These are phyloP conservation scores for Senecio squalidus DNA, from an alignment of 140 eudicot genomes.

Conservation along the genomic window DNA sequence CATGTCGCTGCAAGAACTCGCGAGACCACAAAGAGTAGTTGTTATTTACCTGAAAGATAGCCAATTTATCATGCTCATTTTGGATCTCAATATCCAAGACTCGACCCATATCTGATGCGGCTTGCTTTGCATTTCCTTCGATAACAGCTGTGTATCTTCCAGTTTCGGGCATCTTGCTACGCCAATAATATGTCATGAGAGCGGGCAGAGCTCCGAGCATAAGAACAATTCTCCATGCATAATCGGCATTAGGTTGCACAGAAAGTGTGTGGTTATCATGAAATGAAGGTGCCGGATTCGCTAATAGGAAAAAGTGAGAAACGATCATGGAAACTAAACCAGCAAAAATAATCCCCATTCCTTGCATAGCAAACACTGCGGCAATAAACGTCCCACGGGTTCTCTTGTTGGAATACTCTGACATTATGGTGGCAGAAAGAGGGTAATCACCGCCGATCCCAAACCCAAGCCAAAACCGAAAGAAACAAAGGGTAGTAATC, in stretches of 20 bases:
- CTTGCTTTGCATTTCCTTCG: slow-evolving; percentile 53
- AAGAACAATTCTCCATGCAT: slow-evolving; percentile 51
- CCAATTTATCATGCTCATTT: slow-evolving; percentile 43
- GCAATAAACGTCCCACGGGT: slow-evolving; percentile 64
- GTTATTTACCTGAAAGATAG: no score
- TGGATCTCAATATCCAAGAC: slow-evolving; percentile 47
- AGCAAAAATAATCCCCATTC: slow-evolving; percentile 54
- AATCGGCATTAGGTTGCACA: slow-evolving; percentile 41
- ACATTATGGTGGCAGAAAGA: slow-evolving; percentile 67
- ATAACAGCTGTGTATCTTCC: slow-evolving; percentile 60
- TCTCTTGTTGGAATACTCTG: no score
- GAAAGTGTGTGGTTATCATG: slow-evolving; percentile 13
- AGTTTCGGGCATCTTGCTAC: slow-evolving; percentile 67
- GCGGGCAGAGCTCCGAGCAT: slow-evolving; percentile 68
- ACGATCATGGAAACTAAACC: slow-evolving; percentile 53
- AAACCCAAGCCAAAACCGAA: slow-evolving; percentile 70
- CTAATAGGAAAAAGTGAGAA: slow-evolving; percentile 25
- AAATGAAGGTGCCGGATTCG: background rate
- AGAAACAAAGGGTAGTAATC: slow-evolving; percentile 39
- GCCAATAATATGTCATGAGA: slow-evolving; percentile 48
- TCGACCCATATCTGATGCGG: slow-evolving; percentile 59
- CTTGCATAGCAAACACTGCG: no score
- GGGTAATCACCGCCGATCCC: no score
- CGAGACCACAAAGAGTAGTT: slow-evolving; percentile 30
- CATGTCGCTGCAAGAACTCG: slow-evolving; percentile 42